A percentile compares a stretch with the other conserved stretches of the same genome.
Evolutionary conservation across 1,284 basidiomycete genomes (phyloP).

Genomic region (Sanghuangporus sanghuang): DNA sequence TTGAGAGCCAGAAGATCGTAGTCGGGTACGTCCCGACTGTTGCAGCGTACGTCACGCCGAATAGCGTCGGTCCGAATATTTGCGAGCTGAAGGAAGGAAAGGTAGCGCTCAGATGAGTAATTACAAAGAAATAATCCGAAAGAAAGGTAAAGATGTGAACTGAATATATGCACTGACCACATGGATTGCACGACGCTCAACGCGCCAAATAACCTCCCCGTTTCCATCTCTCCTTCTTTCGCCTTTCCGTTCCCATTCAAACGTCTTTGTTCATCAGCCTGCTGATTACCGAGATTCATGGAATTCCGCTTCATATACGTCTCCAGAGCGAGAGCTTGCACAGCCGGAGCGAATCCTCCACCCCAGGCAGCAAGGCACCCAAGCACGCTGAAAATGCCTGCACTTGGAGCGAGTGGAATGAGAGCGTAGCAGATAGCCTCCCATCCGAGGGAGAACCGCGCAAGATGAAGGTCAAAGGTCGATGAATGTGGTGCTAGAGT

Average conservation of each 20-base stretch:
- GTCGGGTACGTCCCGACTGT: conserved; percentile 56
- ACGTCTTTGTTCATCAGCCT: background rate
- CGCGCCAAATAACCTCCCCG: conserved; percentile 68
- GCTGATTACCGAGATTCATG: background rate
- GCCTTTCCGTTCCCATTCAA: conserved; percentile 1
- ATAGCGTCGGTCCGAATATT: conserved; percentile 55
- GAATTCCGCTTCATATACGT: conserved; percentile 39
- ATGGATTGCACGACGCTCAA: conserved; percentile 65
- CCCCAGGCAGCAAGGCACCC: conserved; percentile 48
- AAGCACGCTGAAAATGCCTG: conserved; percentile 41
- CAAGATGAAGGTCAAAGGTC: conserved; percentile 58
- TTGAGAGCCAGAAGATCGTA: conserved; percentile 48
- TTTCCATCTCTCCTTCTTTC: conserved; percentile 31
- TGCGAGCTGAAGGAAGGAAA: conserved; percentile 34
- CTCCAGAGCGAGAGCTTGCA: conserved; percentile 62
- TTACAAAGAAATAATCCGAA: background rate
- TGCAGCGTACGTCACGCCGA: conserved; percentile 52
- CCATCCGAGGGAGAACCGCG: conserved; percentile 50
- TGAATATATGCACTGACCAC: conserved; percentile 53
- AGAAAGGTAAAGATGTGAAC: background rate
- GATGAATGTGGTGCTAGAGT: conserved; percentile 29
- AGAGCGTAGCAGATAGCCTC: conserved; percentile 51
- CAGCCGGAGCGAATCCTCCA: conserved; percentile 56
- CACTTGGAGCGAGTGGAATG: conserved; percentile 41
- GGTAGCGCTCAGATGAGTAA: background rate